These are phyloP conservation scores for Tuber brumale DNA, from an alignment of 495 filamentous ascomycete species.

Conservation along the genomic window DNA sequence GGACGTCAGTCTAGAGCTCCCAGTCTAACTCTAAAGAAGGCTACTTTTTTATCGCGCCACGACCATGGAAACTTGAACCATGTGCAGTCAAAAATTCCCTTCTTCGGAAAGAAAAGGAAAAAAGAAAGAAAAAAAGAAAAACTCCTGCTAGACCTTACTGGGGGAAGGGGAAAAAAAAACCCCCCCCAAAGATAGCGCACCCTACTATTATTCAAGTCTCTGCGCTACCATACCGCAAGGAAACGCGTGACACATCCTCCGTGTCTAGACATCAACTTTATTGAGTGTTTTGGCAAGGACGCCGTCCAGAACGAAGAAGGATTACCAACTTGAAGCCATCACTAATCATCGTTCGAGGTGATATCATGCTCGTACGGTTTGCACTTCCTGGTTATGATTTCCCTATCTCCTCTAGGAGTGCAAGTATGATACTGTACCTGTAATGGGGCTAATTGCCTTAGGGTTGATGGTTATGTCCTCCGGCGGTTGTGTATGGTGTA, in stretches of 20 bases:
- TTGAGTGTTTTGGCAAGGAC: not conserved
- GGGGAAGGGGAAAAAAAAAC: too few species aligned
- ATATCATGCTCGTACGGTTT: not conserved
- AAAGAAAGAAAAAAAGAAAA: not conserved
- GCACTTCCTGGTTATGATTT: not conserved
- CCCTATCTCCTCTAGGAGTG: not conserved
- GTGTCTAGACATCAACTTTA: not conserved
- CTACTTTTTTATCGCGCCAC: not conserved
- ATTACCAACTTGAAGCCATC: not conserved
- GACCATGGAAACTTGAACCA: not conserved
- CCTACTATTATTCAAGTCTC: not conserved
- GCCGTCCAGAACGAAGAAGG: not conserved
- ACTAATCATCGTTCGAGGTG: not conserved
- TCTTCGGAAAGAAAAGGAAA: not conserved
- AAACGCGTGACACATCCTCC: not conserved
- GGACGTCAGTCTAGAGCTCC: not conserved
- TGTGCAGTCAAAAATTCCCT: not conserved
- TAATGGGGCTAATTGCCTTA: not conserved
- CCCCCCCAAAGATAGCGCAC: too few species aligned
- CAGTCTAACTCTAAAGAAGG: not conserved
- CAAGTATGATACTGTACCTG: too few species aligned
- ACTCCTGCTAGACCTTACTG: not conserved
- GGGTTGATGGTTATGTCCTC: not conserved
- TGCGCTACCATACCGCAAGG: not conserved
- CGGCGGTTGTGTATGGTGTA: not conserved